A percentile compares a stretch with the other conserved stretches of the same genome.
phyloP scores from a whole-genome alignment of 805 yeast species.

The Schizosaccharomyces octosporus region DNA sequence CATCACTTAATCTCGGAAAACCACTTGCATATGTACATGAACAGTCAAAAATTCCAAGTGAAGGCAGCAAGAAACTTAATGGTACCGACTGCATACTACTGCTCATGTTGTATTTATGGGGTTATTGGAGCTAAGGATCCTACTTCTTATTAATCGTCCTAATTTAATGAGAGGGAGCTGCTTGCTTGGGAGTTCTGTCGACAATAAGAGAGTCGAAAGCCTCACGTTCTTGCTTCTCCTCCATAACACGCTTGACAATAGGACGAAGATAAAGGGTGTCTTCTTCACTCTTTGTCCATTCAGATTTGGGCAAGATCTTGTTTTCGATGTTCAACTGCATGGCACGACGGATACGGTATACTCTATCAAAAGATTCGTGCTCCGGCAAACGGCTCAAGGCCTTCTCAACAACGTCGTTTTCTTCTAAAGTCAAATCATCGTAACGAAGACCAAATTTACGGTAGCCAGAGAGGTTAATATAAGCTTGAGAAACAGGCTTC shows the following conservation, averaged over 20 bases:
- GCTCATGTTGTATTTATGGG: too few relatives aligned
- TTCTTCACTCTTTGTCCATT: slow-evolving; percentile 57
- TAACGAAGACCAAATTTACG: slow-evolving; percentile 77
- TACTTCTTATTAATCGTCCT: background rate
- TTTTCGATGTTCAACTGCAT: slow-evolving; percentile 69
- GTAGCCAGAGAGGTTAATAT: slow-evolving; percentile 62
- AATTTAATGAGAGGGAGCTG: background rate
- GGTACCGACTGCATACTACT: too few relatives aligned
- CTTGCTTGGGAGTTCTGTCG: background rate
- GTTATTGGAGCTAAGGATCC: background rate
- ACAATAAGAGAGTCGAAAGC: slow-evolving; percentile 59
- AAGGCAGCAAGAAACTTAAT: too few relatives aligned
- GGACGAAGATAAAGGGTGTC: slow-evolving; percentile 68
- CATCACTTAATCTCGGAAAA: too few relatives aligned
- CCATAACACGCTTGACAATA: slow-evolving; percentile 80
- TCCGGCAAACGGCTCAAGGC: slow-evolving; percentile 74
- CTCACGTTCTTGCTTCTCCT: slow-evolving; percentile 65
- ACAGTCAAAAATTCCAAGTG: too few relatives aligned
- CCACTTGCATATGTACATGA: too few relatives aligned
- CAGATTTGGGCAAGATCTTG: slow-evolving; percentile 57
- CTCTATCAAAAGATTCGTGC: slow-evolving; percentile 68
- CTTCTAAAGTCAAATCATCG: slow-evolving; percentile 74
- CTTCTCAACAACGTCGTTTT: slow-evolving; percentile 61
- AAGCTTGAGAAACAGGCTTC: slow-evolving; percentile 57
- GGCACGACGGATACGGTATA: slow-evolving; percentile 76